These are phyloP conservation scores for Ceratobasidium sp. DNA, from an alignment of 1,284 basidiomycete species.

Conservation along the genomic window DNA sequence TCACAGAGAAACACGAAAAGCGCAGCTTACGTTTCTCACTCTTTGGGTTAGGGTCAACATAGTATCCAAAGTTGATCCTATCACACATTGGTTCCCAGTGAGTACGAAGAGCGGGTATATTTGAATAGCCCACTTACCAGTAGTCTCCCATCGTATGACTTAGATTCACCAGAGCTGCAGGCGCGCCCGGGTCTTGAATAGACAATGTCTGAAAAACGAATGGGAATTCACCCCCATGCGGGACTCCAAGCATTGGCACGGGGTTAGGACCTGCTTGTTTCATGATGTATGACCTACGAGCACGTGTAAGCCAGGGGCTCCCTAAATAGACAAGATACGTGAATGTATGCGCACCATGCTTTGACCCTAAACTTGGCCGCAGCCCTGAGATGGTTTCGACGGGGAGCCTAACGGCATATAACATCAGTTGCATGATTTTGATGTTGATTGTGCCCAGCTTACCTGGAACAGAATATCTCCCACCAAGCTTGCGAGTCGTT, in stretches of 20 bases:
- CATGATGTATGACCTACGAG: conserved; percentile 22
- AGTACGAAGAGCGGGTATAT: neutral
- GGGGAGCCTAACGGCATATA: neutral
- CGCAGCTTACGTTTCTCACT: conserved; percentile 1
- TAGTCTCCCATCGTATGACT: conserved; percentile 22
- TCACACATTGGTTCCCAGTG: neutral
- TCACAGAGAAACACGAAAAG: neutral
- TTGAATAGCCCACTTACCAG: neutral
- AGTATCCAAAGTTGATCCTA: conserved; percentile 37
- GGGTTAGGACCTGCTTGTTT: neutral
- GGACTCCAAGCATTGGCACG: neutral
- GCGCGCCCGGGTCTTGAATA: neutral
- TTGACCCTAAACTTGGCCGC: conserved; percentile 24
- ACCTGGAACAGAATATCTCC: conserved; percentile 18
- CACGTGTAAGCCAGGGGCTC: no score
- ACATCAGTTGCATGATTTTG: neutral
- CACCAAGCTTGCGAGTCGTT: neutral
- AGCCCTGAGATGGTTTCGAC: conserved; percentile 8
- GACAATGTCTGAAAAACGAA: conserved; percentile 8
- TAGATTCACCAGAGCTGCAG: conserved; percentile 11
- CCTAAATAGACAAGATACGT: no score
- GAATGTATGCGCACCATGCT: neutral
- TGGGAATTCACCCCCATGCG: neutral
- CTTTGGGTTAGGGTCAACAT: conserved; percentile 29
- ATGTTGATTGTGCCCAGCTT: neutral